phyloP scores from a whole-genome alignment of 2,329 filamentous ascomycete genomes.

The Talaromyces sp. region DNA sequence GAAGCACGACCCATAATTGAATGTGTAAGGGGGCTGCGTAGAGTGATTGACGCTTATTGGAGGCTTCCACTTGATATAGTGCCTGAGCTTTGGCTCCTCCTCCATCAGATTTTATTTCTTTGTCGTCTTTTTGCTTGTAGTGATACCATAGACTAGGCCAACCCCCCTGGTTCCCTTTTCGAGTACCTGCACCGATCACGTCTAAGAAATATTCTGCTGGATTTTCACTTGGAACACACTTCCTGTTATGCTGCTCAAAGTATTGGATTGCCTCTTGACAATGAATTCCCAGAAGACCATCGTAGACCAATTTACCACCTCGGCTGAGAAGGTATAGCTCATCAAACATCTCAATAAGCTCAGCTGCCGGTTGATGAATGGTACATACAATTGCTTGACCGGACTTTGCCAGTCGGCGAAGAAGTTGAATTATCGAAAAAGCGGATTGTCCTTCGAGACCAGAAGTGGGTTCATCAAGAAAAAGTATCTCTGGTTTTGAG shows the following conservation, averaged over 20 bases:
- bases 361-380: conserved; percentile 57
- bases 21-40: conserved; percentile 40
- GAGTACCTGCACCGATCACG: not conserved
- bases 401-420: conserved; percentile 55
- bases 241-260: not conserved
- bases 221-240: not conserved
- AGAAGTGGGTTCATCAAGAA: conserved; percentile 59
- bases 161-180: not conserved
- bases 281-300: conserved; percentile 51
- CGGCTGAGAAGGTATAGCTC: conserved; percentile 52
- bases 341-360: conserved; percentile 56
- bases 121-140: not conserved
- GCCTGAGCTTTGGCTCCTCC: not conserved
- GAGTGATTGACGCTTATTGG: not conserved
- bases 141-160: not conserved
- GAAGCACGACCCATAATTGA: conserved; percentile 62
- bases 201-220: conserved; percentile 5
- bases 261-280: conserved; percentile 26
- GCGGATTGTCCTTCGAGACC: conserved; percentile 57
- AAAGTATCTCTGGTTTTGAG: conserved; percentile 52
- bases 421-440: conserved; percentile 56
- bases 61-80: not conserved
- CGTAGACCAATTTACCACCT: conserved; percentile 53
- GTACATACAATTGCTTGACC: conserved; percentile 57
- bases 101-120: not conserved